Evolutionary conservation across 441 rosid species (phyloP), one percentile per base, ranked within the genome.

Genomic region (Dalechampia spathulata): DNA sequence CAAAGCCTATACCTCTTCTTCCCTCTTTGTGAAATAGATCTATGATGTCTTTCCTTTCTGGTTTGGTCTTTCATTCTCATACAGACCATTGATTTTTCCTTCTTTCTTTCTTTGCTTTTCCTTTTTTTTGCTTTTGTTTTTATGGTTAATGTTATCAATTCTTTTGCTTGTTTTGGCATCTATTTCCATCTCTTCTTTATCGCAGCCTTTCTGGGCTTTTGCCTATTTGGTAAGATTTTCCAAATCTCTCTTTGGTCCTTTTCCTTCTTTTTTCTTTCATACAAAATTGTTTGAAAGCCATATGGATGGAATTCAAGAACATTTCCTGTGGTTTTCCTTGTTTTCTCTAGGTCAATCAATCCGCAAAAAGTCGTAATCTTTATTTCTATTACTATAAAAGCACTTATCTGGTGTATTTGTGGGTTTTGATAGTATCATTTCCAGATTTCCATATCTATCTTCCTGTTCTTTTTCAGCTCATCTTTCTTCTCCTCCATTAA

Each of bases 161-260:
- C 25, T 44, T 40, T 40, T 50, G 26, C 57, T 50, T 50, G 44
- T 47, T 53, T 50, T 26, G 52, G 51, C 36, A 51, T 56, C 52
- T 57, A 11, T 61, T 38, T n/a, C n/a, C 42, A 11, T 26, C 45
- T 45, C 49, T 41, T 26, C 50, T 58, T 19, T 36, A 17, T 36
- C 60, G 16, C 50, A 51, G 44, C 42, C 50, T 57, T 51, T 63
- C 61, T 57, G 60, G 52, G 47, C 44, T 56, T 26, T 41, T 30
- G 57, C 65, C 49, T 45, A 27, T 57, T 63, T 49, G 67, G 75
- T 63, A 49, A 63, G 67, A 50, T 43, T 55, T 42, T 46, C 48
- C 49, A 43, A 49, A 52, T 55, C 45, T 39, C 47, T 20, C n/a
- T 45, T 42, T 45, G 23, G 14, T 14, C 13, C 42, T 12, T 6